These are phyloP conservation scores for Rhodotorula taiwanensis DNA, from an alignment of 768 basidiomycete species.

Conservation along the genomic window DNA sequence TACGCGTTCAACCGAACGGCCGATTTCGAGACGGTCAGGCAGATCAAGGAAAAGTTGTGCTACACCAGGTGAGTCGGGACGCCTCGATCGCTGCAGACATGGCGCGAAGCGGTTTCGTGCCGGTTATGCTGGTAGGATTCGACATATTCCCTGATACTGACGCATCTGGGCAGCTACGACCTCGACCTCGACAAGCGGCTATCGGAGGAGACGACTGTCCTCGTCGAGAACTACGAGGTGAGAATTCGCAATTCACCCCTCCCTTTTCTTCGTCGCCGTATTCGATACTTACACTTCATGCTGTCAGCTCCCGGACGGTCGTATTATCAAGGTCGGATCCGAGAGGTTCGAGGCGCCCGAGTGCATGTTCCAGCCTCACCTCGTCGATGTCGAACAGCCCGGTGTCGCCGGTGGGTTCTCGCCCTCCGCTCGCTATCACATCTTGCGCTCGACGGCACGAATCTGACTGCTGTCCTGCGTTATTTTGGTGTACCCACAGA, in stretches of 20 bases:
- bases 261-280: no score
- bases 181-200: conserved; percentile 89
- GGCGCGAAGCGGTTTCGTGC: not conserved
- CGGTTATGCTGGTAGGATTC: no score
- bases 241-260: conserved; percentile 40
- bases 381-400: conserved; percentile 93
- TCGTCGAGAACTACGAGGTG: conserved; percentile 94
- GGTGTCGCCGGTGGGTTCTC: conserved; percentile 72
- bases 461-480: no score
- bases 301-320: conserved; percentile 80
- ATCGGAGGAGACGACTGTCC: conserved; percentile 88
- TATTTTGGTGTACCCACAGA: conserved; percentile 51
- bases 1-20: conserved; percentile 99
- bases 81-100: not conserved
- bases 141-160: conserved; percentile 4
- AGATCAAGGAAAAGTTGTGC: conserved; percentile 98
- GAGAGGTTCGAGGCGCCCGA: conserved; percentile 99
- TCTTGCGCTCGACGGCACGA: no score
- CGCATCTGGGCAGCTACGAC: conserved; percentile 90
- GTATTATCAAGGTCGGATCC: conserved; percentile 92
- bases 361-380: conserved; percentile 99
- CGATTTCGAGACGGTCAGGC: conserved; percentile 96
- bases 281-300: not conserved
- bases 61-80: conserved; percentile 69
- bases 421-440: not conserved